Conservation (phyloP, 2,329 filamentous ascomycete genomes). For the Trichoderma lentiforme region DNA sequence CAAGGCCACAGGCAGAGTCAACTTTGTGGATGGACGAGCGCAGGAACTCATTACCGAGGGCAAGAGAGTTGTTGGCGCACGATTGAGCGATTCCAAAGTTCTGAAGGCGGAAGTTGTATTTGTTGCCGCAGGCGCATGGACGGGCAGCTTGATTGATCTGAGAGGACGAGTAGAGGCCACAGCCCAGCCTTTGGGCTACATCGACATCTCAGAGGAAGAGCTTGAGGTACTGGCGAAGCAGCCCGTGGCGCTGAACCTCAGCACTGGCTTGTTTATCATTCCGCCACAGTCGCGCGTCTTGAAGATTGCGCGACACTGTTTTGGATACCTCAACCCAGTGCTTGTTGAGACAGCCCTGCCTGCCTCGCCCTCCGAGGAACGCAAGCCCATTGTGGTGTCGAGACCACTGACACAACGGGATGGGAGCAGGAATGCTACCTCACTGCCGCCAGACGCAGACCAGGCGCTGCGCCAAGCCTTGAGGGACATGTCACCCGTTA, state of each 20-base stretch:
- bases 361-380: slow-evolving; percentile 26
- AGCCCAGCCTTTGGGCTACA: slow-evolving; percentile 76
- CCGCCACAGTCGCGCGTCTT: slow-evolving; percentile 61
- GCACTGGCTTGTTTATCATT: slow-evolving; percentile 70
- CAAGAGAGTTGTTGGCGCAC: slow-evolving; percentile 52
- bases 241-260: slow-evolving; percentile 72
- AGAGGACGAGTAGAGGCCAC: slow-evolving; percentile 74
- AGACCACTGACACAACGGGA: slow-evolving; percentile 36
- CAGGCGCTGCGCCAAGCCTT: slow-evolving; percentile 59
- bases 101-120: slow-evolving; percentile 67
- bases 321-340: slow-evolving; percentile 60
- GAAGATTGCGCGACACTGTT: slow-evolving; percentile 68
- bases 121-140: slow-evolving; percentile 86
- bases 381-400: slow-evolving; percentile 34
- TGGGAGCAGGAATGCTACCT: slow-evolving; percentile 37
- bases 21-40: slow-evolving; percentile 52
- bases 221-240: slow-evolving; percentile 60
- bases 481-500: slow-evolving; percentile 56
- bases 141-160: slow-evolving; percentile 71
- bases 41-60: slow-evolving; percentile 39
- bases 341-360: slow-evolving; percentile 35
- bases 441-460: slow-evolving; percentile 59
- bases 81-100: slow-evolving; percentile 34
- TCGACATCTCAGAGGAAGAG: slow-evolving; percentile 70
- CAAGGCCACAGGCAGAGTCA: slow-evolving; percentile 52